These are phyloP conservation scores for Passiflora organensis DNA, from an alignment of 345 rosid genomes.

Conservation along the genomic window DNA sequence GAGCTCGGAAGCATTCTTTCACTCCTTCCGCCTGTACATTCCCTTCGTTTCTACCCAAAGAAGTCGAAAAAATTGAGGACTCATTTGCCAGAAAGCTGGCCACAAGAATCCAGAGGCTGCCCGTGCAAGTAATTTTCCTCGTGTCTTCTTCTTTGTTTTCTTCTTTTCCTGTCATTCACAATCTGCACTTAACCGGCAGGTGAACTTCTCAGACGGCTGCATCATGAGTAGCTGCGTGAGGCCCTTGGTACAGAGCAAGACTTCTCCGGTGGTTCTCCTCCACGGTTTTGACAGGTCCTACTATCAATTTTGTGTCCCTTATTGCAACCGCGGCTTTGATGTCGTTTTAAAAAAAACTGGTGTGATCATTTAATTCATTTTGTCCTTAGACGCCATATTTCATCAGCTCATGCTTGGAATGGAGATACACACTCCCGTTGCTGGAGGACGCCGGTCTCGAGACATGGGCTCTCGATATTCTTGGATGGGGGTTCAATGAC, in stretches of 20 bases:
- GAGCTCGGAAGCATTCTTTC: slow-evolving; percentile 14
- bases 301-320: neutral
- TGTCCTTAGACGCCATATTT: slow-evolving; percentile 22
- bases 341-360: no score
- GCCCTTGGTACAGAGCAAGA: slow-evolving; percentile 43
- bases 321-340: neutral
- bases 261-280: slow-evolving; percentile 70
- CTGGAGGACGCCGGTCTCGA: slow-evolving; percentile 90
- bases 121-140: slow-evolving; percentile 29
- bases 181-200: slow-evolving; percentile 29
- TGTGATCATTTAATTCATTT: neutral
- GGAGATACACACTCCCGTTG: slow-evolving; percentile 76
- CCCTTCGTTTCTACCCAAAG: slow-evolving; percentile 57
- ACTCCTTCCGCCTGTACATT: slow-evolving; percentile 23
- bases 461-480: slow-evolving; percentile 89
- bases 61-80: slow-evolving; percentile 51
- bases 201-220: slow-evolving; percentile 36
- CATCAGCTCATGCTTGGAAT: slow-evolving; percentile 91
- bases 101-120: slow-evolving; percentile 50
- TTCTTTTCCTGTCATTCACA: neutral
- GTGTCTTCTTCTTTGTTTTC: neutral
- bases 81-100: slow-evolving; percentile 55
- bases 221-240: slow-evolving; percentile 84
- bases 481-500: slow-evolving; percentile 97
- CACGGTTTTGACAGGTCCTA: slow-evolving; percentile 90